Conservation (phyloP, 768 basidiomycete species). For the Mycena indigotica region DNA sequence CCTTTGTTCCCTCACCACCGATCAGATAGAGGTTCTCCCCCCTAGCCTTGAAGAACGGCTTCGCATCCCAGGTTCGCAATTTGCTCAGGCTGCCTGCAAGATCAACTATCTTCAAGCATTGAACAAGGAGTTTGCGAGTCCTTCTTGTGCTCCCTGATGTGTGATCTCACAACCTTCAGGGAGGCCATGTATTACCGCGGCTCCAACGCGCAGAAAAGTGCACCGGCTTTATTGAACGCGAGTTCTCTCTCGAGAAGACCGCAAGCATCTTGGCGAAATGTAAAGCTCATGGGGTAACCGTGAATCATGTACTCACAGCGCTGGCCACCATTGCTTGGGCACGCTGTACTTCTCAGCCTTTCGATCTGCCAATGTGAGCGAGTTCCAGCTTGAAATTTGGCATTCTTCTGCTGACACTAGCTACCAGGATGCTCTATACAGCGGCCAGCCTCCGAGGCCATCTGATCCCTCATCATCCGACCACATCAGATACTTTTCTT, state of each 20-base stretch:
- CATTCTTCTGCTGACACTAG: not conserved
- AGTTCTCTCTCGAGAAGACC: slow-evolving; percentile 36
- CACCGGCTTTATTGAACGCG: slow-evolving; percentile 34
- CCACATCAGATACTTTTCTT: slow-evolving; percentile 60
- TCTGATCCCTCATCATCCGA: slow-evolving; percentile 32
- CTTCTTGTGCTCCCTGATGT: not conserved
- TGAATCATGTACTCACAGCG: slow-evolving; percentile 62
- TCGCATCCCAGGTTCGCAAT: slow-evolving; percentile 16
- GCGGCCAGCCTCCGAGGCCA: slow-evolving; percentile 65
- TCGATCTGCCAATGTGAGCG: slow-evolving; percentile 29
- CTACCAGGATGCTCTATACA: slow-evolving; percentile 62
- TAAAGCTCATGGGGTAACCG: slow-evolving; percentile 60
- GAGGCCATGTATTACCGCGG: slow-evolving; percentile 60
- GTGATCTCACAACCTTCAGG: slow-evolving; percentile 31
- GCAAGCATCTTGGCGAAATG: slow-evolving; percentile 55
- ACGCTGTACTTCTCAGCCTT: slow-evolving; percentile 27
- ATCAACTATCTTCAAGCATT: slow-evolving; percentile 52
- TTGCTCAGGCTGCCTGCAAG: slow-evolving; percentile 42
- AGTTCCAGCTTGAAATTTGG: slow-evolving; percentile 1
- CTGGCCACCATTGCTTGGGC: slow-evolving; percentile 62
- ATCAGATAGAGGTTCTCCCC: slow-evolving; percentile 27
- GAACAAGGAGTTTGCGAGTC: slow-evolving; percentile 46
- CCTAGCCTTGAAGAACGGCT: slow-evolving; percentile 32
- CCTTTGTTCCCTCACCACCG: not conserved
- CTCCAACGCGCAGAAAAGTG: slow-evolving; percentile 37